Percentiles rank a stretch among this genome's conserved stretches.
Evolutionary conservation across 495 filamentous ascomycete species (phyloP).

Genomic region (Penicillium pancosmium): DNA sequence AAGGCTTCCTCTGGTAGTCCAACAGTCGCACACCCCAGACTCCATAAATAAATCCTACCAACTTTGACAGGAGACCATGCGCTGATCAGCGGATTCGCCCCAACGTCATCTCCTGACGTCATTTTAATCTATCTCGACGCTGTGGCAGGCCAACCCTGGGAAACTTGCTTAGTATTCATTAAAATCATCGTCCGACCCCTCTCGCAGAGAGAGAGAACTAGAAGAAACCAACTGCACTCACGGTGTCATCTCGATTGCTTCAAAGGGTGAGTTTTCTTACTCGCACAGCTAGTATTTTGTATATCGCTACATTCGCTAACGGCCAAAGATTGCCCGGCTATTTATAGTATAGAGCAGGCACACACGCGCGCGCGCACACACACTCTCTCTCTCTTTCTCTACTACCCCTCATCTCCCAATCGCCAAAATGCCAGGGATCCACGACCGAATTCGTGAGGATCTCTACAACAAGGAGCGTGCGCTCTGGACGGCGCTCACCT

Average conservation of each 20-base stretch:
- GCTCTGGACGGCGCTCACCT: slow-evolving; percentile 49
- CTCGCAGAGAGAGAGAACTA: background rate
- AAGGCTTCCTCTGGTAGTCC: background rate
- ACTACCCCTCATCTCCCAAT: background rate
- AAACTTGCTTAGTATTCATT: background rate
- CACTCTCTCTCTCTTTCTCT: background rate
- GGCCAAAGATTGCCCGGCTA: too few species aligned
- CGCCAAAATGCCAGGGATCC: slow-evolving; percentile 40
- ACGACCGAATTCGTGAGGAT: slow-evolving; percentile 50
- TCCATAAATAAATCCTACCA: background rate
- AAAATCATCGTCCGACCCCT: background rate
- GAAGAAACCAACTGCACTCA: background rate
- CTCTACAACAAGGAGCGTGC: slow-evolving; percentile 42
- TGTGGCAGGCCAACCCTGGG: background rate
- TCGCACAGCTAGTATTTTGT: too few species aligned
- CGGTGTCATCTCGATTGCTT: too few species aligned
- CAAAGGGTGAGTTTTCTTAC: too few species aligned
- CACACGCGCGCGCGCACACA: too few species aligned
- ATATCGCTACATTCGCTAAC: too few species aligned
- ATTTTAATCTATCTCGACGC: slow-evolving; percentile 24
- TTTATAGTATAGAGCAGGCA: too few species aligned
- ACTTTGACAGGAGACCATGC: slow-evolving; percentile 5
- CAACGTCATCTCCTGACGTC: slow-evolving; percentile 32
- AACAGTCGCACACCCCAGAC: background rate
- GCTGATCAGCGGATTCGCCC: slow-evolving; percentile 14